A percentile compares a stretch with the other conserved stretches of the same genome.
phyloP scores from a whole-genome alignment of 2,329 filamentous ascomycete species.

The Arthrobotrys entomopaga region DNA sequence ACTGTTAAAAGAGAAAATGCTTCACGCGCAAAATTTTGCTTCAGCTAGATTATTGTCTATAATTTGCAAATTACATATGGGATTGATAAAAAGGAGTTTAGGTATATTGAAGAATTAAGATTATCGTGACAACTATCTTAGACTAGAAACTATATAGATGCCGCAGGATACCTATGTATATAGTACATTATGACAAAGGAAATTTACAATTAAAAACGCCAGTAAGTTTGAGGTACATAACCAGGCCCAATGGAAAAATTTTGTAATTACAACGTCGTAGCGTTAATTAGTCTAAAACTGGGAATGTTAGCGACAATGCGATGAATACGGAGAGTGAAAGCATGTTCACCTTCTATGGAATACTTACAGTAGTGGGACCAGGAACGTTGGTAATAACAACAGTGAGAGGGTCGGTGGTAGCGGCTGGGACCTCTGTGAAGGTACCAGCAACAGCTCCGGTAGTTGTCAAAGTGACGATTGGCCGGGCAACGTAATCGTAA shows the following conservation, averaged over 20 bases:
- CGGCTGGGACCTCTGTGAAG: not conserved
- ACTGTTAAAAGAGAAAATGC: not conserved
- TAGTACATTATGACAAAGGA: too few relatives aligned
- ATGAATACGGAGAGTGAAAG: not conserved
- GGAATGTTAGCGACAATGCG: not conserved
- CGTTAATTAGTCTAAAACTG: not conserved
- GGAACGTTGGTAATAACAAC: too few relatives aligned
- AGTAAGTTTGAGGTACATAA: too few relatives aligned
- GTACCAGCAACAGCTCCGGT: not conserved
- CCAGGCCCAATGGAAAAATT: too few relatives aligned
- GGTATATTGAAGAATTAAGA: not conserved
- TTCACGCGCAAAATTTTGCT: too few relatives aligned
- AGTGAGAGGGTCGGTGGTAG: too few relatives aligned
- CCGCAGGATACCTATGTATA: constrained; percentile 1
- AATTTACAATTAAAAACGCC: too few relatives aligned
- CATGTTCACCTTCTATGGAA: too few relatives aligned
- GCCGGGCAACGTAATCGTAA: too few relatives aligned
- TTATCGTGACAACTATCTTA: constrained; percentile 3
- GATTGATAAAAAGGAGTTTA: not conserved
- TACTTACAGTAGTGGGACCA: too few relatives aligned
- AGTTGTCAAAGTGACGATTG: not conserved
- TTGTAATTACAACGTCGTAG: not conserved
- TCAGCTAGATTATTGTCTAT: too few relatives aligned
- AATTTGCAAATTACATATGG: too few relatives aligned
- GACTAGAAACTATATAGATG: not conserved